phyloP scores from a whole-genome alignment of 2,329 filamentous ascomycete genomes.

The Amylocarpus encephaloides region DNA sequence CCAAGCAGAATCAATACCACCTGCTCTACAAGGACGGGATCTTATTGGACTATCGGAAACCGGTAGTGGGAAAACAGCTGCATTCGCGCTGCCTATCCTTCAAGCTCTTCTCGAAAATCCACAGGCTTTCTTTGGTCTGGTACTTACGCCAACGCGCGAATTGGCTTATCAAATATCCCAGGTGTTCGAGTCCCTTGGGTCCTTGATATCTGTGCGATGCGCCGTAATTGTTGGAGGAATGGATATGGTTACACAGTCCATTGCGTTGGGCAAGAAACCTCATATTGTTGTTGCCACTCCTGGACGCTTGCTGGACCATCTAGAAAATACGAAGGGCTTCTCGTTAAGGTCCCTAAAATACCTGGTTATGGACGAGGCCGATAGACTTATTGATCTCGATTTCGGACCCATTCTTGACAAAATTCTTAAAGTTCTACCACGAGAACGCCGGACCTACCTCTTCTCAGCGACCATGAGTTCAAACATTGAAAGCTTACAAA shows the following conservation, averaged over 20 bases:
- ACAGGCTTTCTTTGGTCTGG: slow-evolving; percentile 77
- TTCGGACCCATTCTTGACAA: slow-evolving; percentile 91
- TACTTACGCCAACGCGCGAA: slow-evolving; percentile 89
- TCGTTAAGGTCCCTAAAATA: slow-evolving; percentile 76
- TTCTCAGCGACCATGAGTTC: slow-evolving; percentile 93
- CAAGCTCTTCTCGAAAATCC: slow-evolving; percentile 86
- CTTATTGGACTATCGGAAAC: slow-evolving; percentile 94
- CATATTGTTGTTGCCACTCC: slow-evolving; percentile 92
- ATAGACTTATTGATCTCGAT: slow-evolving; percentile 85
- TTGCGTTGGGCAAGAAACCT: slow-evolving; percentile 90
- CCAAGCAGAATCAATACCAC: slow-evolving; percentile 76
- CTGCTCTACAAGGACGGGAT: slow-evolving; percentile 73
- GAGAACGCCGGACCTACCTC: slow-evolving; percentile 73
- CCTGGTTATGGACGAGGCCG: slow-evolving; percentile 92
- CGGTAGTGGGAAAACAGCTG: slow-evolving; percentile 90
- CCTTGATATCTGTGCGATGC: slow-evolving; percentile 79
- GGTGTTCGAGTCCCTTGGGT: slow-evolving; percentile 79
- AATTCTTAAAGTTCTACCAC: slow-evolving; percentile 80
- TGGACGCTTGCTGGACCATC: slow-evolving; percentile 79
- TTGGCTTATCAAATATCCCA: slow-evolving; percentile 86
- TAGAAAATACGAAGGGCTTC: slow-evolving; percentile 97
- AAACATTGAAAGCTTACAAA: slow-evolving; percentile 87
- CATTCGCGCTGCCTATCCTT: slow-evolving; percentile 88
- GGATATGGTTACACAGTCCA: slow-evolving; percentile 89
- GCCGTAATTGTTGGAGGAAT: slow-evolving; percentile 87